A percentile compares a stretch with the other conserved stretches of the same genome.
These are phyloP conservation scores for Purshia tridentata DNA, from an alignment of 306 rosid genomes.

Conservation along the genomic window DNA sequence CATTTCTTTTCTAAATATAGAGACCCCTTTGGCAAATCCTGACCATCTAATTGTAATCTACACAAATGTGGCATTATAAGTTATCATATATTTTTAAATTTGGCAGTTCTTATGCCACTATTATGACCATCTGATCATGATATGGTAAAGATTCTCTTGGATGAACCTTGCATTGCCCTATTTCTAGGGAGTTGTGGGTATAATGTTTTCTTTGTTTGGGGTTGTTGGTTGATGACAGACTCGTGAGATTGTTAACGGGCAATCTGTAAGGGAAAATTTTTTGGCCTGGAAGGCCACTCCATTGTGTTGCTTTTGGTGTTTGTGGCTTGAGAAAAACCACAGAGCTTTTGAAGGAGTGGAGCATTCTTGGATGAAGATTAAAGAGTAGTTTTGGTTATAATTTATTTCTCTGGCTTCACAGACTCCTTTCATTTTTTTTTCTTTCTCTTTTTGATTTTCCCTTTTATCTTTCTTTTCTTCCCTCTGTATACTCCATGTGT, in stretches of 20 bases:
- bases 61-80: too few relatives aligned
- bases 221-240: neutral
- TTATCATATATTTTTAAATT: too few relatives aligned
- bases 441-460: too few relatives aligned
- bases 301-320: neutral
- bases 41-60: neutral
- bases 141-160: neutral
- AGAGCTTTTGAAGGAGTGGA: neutral
- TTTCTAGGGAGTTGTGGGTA: neutral
- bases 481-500: too few relatives aligned
- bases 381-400: neutral
- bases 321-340: neutral
- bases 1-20: too few relatives aligned
- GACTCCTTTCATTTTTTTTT: neutral
- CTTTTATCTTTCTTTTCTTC: too few relatives aligned
- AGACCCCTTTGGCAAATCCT: neutral
- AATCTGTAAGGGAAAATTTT: neutral
- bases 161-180: neutral
- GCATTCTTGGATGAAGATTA: too few relatives aligned
- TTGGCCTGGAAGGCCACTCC: neutral
- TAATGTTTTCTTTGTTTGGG: neutral
- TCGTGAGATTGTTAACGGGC: neutral
- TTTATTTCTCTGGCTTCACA: neutral
- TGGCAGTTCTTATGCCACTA: neutral
- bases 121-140: neutral